Evolutionary conservation across 345 rosid species (phyloP).

Genomic region (Lepidium sativum): DNA sequence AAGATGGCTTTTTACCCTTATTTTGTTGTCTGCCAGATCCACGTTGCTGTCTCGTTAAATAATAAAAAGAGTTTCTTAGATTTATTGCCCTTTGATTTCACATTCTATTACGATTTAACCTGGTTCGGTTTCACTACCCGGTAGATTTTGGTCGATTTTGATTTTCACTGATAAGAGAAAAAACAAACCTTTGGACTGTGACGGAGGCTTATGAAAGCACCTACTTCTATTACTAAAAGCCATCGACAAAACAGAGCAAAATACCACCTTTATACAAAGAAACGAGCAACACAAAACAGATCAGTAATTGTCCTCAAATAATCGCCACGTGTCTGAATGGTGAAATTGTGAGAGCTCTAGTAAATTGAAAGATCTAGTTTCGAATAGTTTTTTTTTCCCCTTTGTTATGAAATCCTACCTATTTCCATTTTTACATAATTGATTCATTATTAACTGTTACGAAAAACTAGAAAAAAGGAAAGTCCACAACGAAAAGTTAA

Average conservation of each 20-base stretch:
- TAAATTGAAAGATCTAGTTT: too few species aligned
- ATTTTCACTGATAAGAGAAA: too few species aligned
- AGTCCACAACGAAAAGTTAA: background rate
- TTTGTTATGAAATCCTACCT: background rate
- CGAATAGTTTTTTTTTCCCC: too few species aligned
- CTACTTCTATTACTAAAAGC: too few species aligned
- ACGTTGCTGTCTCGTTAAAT: slow-evolving; percentile 24
- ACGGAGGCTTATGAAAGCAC: too few species aligned
- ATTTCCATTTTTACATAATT: background rate
- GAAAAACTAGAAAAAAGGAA: background rate
- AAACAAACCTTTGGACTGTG: too few species aligned
- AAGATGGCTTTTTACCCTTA: slow-evolving; percentile 18
- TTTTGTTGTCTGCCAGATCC: slow-evolving; percentile 21
- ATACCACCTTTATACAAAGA: too few species aligned
- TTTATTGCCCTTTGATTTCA: background rate
- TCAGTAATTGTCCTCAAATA: too few species aligned
- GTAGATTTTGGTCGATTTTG: background rate
- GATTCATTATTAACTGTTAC: background rate
- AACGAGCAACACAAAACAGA: too few species aligned
- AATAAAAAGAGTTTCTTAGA: background rate
- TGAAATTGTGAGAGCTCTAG: too few species aligned
- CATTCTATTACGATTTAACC: background rate
- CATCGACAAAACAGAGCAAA: too few species aligned
- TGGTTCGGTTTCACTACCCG: slow-evolving; percentile 2
- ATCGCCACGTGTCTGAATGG: too few species aligned